A percentile compares a stretch with the other conserved stretches of the same genome.
phyloP scores from a whole-genome alignment of 1,284 basidiomycete species.

The Porodaedalea pini region DNA sequence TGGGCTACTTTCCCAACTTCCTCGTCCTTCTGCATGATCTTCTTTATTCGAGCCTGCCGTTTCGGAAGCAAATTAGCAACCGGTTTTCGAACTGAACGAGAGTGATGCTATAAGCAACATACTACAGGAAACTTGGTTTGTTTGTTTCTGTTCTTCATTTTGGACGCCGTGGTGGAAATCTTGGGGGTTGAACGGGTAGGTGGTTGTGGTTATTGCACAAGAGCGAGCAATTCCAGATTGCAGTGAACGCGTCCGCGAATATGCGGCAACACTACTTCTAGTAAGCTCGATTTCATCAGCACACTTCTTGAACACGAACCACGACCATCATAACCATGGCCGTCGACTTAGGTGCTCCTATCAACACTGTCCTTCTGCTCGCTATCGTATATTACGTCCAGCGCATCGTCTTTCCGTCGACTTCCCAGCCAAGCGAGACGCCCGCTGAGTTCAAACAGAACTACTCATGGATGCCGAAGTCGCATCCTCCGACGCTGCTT shows the following conservation, averaged over 20 bases:
- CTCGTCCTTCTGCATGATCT: slow-evolving; percentile 99
- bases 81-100: no score
- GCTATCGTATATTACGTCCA: slow-evolving; percentile 78
- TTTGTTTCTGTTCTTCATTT: slow-evolving; percentile 82
- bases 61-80: slow-evolving; percentile 5
- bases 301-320: not conserved
- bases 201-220: slow-evolving; percentile 1
- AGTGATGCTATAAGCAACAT: slow-evolving; percentile 27
- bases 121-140: slow-evolving; percentile 84
- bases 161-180: not conserved
- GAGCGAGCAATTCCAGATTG: not conserved
- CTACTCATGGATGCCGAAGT: slow-evolving; percentile 84
- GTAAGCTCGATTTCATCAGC: not conserved
- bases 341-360: slow-evolving; percentile 58
- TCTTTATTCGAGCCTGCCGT: slow-evolving; percentile 92
- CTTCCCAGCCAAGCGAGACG: slow-evolving; percentile 42
- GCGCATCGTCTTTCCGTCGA: slow-evolving; percentile 66
- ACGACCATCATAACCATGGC: slow-evolving; percentile 26
- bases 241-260: not conserved
- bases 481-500: slow-evolving; percentile 73
- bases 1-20: slow-evolving; percentile 99
- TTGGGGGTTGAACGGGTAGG: no score
- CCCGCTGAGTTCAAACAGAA: slow-evolving; percentile 71
- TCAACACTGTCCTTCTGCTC: slow-evolving; percentile 72
- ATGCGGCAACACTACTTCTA: not conserved